Conservation (phyloP, 2,329 filamentous ascomycete species). For the Pleoardoris graminearum region DNA sequence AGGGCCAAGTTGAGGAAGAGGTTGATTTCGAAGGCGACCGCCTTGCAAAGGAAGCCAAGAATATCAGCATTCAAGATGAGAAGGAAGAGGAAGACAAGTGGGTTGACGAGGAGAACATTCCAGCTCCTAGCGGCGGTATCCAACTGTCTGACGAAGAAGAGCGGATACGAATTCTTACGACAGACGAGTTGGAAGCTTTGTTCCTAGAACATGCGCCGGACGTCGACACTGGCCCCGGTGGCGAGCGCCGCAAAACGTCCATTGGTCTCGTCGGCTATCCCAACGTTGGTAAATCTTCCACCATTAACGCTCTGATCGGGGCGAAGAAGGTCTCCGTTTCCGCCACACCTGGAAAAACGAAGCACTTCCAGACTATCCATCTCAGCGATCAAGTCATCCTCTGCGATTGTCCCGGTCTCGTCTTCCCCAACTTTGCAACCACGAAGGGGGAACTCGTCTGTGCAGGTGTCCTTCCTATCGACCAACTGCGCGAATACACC, state of each 20-base stretch:
- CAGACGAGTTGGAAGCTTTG: slow-evolving; percentile 87
- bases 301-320: slow-evolving; percentile 97
- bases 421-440: slow-evolving; percentile 96
- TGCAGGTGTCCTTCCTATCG: slow-evolving; percentile 92
- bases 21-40: slow-evolving; percentile 55
- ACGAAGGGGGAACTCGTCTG: slow-evolving; percentile 96
- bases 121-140: too few relatives aligned
- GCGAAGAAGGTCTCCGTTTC: slow-evolving; percentile 99
- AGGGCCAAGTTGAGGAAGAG: slow-evolving; percentile 50
- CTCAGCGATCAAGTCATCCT: slow-evolving; percentile 86
- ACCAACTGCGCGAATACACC: slow-evolving; percentile 90
- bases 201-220: slow-evolving; percentile 76
- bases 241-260: slow-evolving; percentile 68
- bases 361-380: slow-evolving; percentile 98
- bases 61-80: slow-evolving; percentile 52
- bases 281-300: slow-evolving; percentile 98
- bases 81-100: slow-evolving; percentile 47
- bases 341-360: slow-evolving; percentile 95
- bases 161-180: slow-evolving; percentile 76
- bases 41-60: slow-evolving; percentile 49
- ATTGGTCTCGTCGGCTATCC: slow-evolving; percentile 97
- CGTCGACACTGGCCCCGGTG: slow-evolving; percentile 55
- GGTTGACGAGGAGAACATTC: slow-evolving; percentile 46
- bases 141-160: slow-evolving; percentile 48
- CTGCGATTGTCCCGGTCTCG: slow-evolving; percentile 97